phyloP scores from a whole-genome alignment of 441 rosid genomes.

The Raphanus hybrid region DNA sequence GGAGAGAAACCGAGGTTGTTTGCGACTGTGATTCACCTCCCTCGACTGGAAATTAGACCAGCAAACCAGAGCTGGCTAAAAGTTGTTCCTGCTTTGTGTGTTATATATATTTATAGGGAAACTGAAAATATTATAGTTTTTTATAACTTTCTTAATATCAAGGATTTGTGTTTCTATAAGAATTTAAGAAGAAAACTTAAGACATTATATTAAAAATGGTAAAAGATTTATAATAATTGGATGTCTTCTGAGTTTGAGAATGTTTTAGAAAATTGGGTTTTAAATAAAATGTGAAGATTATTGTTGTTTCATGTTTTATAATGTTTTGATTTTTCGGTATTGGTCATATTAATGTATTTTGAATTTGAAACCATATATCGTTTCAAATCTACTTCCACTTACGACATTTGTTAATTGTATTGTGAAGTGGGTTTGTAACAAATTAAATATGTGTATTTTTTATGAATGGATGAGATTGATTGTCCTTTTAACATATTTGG shows the following conservation, averaged over 20 bases:
- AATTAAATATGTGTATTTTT: neutral
- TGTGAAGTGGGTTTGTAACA: conserved; percentile 21
- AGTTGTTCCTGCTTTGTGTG: conserved; percentile 18
- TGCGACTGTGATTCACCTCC: conserved; percentile 63
- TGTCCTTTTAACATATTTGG: conserved; percentile 23
- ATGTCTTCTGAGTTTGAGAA: conserved; percentile 9
- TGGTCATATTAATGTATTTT: conserved; percentile 19
- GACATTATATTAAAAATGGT: neutral
- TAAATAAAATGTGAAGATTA: conserved; percentile 10
- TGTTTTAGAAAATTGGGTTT: conserved; percentile 25
- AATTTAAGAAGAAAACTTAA: neutral
- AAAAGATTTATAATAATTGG: conserved; percentile 16
- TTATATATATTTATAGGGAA: conserved; percentile 13
- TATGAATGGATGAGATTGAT: neutral
- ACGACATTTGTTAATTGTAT: conserved; percentile 17
- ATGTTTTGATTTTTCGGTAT: neutral
- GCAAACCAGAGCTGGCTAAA: conserved; percentile 15
- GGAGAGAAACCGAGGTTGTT: conserved; percentile 58
- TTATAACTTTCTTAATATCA: neutral
- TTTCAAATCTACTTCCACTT: conserved; percentile 11
- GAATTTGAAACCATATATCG: conserved; percentile 7
- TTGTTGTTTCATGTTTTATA: neutral
- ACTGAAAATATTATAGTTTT: conserved; percentile 19
- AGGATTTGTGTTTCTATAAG: conserved; percentile 14
- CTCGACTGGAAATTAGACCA: conserved; percentile 39